Base-by-base conservation (phyloP, 148 eudicot species). In the Rhododendron henanense region DNA sequence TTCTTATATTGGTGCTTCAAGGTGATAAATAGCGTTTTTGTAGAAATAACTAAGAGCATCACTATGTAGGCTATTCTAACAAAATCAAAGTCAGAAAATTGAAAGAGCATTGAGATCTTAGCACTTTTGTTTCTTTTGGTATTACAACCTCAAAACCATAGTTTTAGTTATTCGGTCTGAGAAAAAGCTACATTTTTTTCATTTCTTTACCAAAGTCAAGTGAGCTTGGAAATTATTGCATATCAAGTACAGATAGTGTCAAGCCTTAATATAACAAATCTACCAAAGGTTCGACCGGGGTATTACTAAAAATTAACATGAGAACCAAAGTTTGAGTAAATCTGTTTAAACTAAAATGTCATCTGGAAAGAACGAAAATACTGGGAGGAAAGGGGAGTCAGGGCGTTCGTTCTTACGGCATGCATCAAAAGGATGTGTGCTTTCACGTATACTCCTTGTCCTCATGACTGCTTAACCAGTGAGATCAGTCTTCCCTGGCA, bases 341-440 rank as follows among this genome's bases (percentile, higher is more conserved):
- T 35, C 31, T 33, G 9, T 6, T 19, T 23, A 83, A 61, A 41
- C 48, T 23, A 28, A 18, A 33, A 31, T 37, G 21, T 5, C 8
- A 61, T 25, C n/a, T 10, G 11, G 3, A 33, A 16, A 39, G 18
- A 37, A 37, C 51, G 5, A 47, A 41, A 81, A 33, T 37, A 9
- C 23, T 33, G 65, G 1, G 6, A 79, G 35, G n/a, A 73, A 73
- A 13, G 13, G 14, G 28, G 2, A 59, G 18, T 44, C 0, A 10
- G 15, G 9, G 7, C 25, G 2, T 28, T 48, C 8, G 2, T 79
- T 59, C 91, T 90, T 92, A 92, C 94, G 91, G 39, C 73, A 74
- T 33, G 86, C 79, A 88, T 88, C 90, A 81, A 92, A 84, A 31
- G 88, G 92, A 89, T 92, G 92, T 61, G 73, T 87, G 85, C 57